Evolutionary conservation across 2,329 filamentous ascomycete species (phyloP), one percentile per base, ranked within the genome.

Genomic region (Emmonsiellopsis sp.): DNA sequence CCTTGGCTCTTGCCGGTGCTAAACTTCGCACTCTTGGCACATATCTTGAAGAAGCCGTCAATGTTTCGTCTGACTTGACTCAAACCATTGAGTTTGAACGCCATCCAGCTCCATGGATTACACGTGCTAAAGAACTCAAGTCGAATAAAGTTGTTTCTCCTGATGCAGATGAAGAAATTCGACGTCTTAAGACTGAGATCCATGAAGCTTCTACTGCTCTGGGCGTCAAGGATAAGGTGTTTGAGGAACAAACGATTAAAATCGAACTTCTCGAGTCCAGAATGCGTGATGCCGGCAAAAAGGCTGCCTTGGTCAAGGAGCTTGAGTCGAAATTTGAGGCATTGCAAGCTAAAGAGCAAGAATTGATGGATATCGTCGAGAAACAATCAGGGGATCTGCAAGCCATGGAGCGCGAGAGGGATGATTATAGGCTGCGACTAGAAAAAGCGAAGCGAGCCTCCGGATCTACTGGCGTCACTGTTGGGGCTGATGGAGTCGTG

Each of bases 181-280:
- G 86, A 6, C 83, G 85, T 16, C 76, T 95, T 54, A 89, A 85
- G 62, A 87, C 91, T 51, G 86, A 92, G 60, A 81, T 93, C 59
- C 83, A 85, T 59, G 88, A 92, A 63, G 84, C 86, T 16, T 85
- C 87, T 3, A 83, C 85, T 52, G 78, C 81, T 3, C 79, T 89
- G 54, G 83, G 85, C 1, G 79, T 85, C 58, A 84, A 85, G 57
- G 89, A 95, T 59, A 87, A 91, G 66, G 84, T 85, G 37, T 81
- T 95, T 51, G 90, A 94, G 68, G 92, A 94, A 55, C 73, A 88
- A 26, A 81, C 85, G n/a, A 86, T 96, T 61, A 91, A 93, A 69
- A 95, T 96, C 61, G 92, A 96, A 70, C 88, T 93, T 41, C 82
- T 97, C 38, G 88, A 95, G 68, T 87, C 88, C 7, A 80, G 89